Evolutionary conservation across 371 early-diverging fungal species (phyloP), one percentile per base, ranked within the genome.

Genomic region (Actinomucor elegans): DNA sequence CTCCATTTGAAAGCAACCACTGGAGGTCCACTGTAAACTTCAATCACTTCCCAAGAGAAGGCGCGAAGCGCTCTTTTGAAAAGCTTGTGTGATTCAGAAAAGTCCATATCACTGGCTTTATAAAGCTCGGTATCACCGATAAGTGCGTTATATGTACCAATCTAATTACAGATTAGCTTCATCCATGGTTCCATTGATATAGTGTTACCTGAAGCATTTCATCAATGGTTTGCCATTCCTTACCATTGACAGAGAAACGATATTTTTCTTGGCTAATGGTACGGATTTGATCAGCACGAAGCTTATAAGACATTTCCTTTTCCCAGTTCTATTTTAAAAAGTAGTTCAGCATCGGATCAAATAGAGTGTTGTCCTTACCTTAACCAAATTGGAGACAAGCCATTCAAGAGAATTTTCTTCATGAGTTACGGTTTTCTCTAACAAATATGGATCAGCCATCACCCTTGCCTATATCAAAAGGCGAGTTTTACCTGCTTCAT

Each of bases 321-420:
- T 78, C 78, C 78, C 78, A 78, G 61, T 78, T 78, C 73, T 73
- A 66, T n/a, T n/a, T n/a, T n/a, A n/a, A n/a, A n/a, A n/a, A n/a
- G n/a, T n/a, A n/a, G n/a, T n/a, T n/a, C n/a, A n/a, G n/a, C n/a
- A n/a, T n/a, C n/a, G n/a, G n/a, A n/a, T n/a, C 18, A 37, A 3
- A 27, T 26, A 21, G 15, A 42, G 1, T 14, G 10, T 1, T 21
- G 10, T 31, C 3, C 14, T 32, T 63, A 73, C 73, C 67, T 77
- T 77, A 53, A 77, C 78, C 34, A 77, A 58, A 40, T 77, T 77
- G 35, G 73, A 72, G 4, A 75, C 73, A 15, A 77, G 67, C 62
- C 65, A 66, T 43, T 58, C 65, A 27, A 78, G 57, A 18, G 75
- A 75, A 4, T 71, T 75, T 54, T 73, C 71, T 21, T 54, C 57